Conservation (phyloP, 2,329 filamentous ascomycete species). For the Colletotrichum chrysophilum region DNA sequence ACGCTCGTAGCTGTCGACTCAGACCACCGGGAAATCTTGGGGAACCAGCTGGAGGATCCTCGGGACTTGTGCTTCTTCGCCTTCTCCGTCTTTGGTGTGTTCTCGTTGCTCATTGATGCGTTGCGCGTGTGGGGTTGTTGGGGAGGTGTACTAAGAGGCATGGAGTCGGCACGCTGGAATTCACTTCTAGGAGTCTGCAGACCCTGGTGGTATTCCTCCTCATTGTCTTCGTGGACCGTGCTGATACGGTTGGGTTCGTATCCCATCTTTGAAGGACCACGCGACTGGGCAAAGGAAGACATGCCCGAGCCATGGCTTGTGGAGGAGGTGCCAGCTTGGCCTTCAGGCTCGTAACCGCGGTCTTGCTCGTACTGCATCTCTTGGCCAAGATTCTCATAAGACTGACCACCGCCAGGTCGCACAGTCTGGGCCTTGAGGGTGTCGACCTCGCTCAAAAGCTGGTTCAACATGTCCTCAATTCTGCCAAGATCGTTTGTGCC, state of each 20-base stretch:
- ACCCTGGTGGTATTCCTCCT: slow-evolving; percentile 69
- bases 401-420: slow-evolving; percentile 57
- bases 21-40: slow-evolving; percentile 96
- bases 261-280: slow-evolving; percentile 47
- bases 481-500: slow-evolving; percentile 86
- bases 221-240: slow-evolving; percentile 84
- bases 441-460: slow-evolving; percentile 91
- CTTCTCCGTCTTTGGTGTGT: slow-evolving; percentile 78
- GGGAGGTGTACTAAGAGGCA: slow-evolving; percentile 64
- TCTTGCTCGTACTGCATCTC: slow-evolving; percentile 71
- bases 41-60: slow-evolving; percentile 78
- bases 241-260: slow-evolving; percentile 75
- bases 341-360: slow-evolving; percentile 83
- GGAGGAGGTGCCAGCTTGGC: slow-evolving; percentile 73
- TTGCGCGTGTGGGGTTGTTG: slow-evolving; percentile 46
- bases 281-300: slow-evolving; percentile 65
- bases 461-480: slow-evolving; percentile 91
- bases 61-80: slow-evolving; percentile 88
- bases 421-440: slow-evolving; percentile 71
- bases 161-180: slow-evolving; percentile 55
- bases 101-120: slow-evolving; percentile 72
- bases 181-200: slow-evolving; percentile 64
- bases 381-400: slow-evolving; percentile 71
- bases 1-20: slow-evolving; percentile 93
- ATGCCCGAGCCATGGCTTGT: slow-evolving; percentile 76